A percentile compares a stretch with the other conserved stretches of the same genome.
phyloP scores from a whole-genome alignment of 345 rosid genomes.

The Durio zibethinus region DNA sequence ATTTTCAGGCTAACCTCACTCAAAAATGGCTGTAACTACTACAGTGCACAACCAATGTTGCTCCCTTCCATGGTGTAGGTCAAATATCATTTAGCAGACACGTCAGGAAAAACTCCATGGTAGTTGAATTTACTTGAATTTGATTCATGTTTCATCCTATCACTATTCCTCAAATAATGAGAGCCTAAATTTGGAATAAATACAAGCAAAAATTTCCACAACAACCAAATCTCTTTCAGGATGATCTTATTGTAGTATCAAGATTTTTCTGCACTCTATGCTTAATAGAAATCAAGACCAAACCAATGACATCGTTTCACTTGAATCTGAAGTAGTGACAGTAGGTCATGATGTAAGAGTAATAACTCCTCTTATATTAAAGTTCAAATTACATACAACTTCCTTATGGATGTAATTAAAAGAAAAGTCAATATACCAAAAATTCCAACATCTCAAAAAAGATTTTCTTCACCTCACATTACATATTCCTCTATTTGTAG shows the following conservation, averaged over 20 bases:
- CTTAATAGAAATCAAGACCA: neutral
- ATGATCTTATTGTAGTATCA: neutral
- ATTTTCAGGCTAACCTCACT: too few relatives aligned
- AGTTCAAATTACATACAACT: neutral
- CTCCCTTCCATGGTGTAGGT: neutral
- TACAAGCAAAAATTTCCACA: neutral
- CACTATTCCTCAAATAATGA: neutral
- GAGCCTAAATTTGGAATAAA: neutral
- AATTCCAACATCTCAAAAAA: neutral
- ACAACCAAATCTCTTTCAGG: neutral
- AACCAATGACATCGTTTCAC: neutral
- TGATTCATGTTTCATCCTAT: neutral
- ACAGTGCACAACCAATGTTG: neutral
- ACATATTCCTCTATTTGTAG: constrained; percentile 97
- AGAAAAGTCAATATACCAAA: neutral
- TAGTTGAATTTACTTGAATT: neutral
- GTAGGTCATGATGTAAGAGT: neutral
- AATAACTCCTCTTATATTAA: neutral
- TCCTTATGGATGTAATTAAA: neutral
- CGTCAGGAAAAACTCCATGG: neutral
- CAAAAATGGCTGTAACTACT: too few relatives aligned
- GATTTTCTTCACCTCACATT: constrained; percentile 63
- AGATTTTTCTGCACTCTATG: neutral
- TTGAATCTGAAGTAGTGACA: neutral
- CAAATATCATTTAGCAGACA: neutral